Base-by-base conservation (phyloP, 495 filamentous ascomycete genomes). In the Penicillium angulare region DNA sequence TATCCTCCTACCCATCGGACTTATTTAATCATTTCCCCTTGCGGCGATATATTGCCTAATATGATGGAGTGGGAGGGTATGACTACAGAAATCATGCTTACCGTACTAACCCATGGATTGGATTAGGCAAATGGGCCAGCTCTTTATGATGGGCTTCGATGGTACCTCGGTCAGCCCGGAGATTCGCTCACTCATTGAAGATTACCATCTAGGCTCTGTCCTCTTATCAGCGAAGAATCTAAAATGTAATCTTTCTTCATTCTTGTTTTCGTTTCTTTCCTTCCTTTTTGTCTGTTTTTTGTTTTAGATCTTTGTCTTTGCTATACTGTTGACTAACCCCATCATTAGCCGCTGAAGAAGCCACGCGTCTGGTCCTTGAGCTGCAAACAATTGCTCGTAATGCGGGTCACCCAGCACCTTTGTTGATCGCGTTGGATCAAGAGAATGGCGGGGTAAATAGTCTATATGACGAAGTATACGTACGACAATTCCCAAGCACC, bases 381-480 rank as follows among this genome's bases (percentile, higher is more conserved):
- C 76, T 96, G 33, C 90, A 96, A 66, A 90, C 85, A 48, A 90
- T 90, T 62, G 90, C 90, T 21, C 86, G 87, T 61, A 77, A 92
- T 73, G 87, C 90, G 46, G 88, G 90, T 34, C 90, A 96, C 65
- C 86, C 86, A 2, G 84, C 92, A 3, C 90, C 90, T 10, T 71
- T 96, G 21, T 73, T 89, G 47, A 95, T 96, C 58, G 88, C 87
- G 12, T 62, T 95, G 29, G 90, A 96, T 63, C 90, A 96, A 59
- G 90, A 96, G 65, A 96, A 96, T 86, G 90, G 90, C 40, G 90
- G 90, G 3, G 90, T 96, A 60, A 96, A 96, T 71, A 92, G 88
- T 66, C 77, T 96, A 13, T 96, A 89, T 61, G 90, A 96, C 72
- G 88, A 92, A 55, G 86, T 90, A 51, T 91, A 88, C 66, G 89